Evolutionary conservation across 2,329 filamentous ascomycete species (phyloP).

Genomic region (Neonectria punicea): DNA sequence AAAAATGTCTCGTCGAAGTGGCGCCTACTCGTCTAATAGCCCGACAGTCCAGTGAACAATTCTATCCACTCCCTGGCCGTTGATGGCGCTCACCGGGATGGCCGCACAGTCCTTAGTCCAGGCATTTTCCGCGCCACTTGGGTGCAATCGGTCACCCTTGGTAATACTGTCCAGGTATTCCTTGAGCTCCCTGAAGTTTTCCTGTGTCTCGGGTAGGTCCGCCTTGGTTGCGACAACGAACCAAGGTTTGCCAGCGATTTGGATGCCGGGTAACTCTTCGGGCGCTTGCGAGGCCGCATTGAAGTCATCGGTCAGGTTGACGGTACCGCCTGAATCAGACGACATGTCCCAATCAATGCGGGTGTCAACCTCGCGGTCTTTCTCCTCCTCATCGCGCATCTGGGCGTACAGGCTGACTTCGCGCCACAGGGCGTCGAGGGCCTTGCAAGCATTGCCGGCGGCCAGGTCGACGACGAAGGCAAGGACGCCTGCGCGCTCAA

Average conservation of each 20-base stretch:
- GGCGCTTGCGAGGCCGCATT: constrained; percentile 24
- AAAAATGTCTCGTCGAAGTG: background rate
- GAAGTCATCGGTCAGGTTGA: constrained; percentile 40
- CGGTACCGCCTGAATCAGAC: constrained; percentile 51
- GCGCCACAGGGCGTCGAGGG: constrained; percentile 85
- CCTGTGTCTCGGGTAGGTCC: constrained; percentile 80
- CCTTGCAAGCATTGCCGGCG: constrained; percentile 80
- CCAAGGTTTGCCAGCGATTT: constrained; percentile 95
- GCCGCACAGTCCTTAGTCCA: constrained; percentile 73
- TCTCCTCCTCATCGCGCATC: constrained; percentile 78
- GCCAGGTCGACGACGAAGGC: constrained; percentile 92
- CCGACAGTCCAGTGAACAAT: constrained; percentile 79
- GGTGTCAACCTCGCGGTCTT: constrained; percentile 68
- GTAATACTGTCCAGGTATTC: constrained; percentile 76
- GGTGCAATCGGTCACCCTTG: constrained; percentile 73
- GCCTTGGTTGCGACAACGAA: constrained; percentile 96
- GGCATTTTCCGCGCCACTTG: constrained; percentile 69
- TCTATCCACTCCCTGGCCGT: constrained; percentile 81
- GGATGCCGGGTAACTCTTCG: constrained; percentile 55
- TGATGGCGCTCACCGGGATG: constrained; percentile 90
- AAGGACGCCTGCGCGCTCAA: constrained; percentile 91
- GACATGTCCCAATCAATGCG: constrained; percentile 68
- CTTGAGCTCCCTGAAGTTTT: constrained; percentile 77
- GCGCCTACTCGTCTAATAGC: constrained; percentile 64
- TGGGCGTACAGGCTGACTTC: constrained; percentile 90